Base-by-base conservation (phyloP, 805 yeast species). In the Ogataea corticis region DNA sequence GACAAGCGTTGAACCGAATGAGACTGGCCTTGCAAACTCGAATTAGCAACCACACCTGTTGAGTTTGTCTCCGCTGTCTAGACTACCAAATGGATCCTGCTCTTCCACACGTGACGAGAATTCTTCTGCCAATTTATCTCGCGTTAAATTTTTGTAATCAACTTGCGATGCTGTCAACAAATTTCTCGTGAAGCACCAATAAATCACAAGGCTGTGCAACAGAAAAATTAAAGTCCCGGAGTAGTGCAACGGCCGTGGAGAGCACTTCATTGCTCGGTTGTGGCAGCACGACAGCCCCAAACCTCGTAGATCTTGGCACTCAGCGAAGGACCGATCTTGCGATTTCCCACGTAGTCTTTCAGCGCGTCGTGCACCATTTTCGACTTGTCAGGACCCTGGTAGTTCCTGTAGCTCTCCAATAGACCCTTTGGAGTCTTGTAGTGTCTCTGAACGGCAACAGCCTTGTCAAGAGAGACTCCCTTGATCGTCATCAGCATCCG, bases 401-500 rank as follows among this genome's bases (percentile, higher is more conserved):
- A 54, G 2, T 38, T 38, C 11, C 55, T 67, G 53, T 70, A 86
- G 10, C 74, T 79, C 16, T 72, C 69, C 11, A 83, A 61, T n/a
- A 92, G 70, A 15, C 58, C 61, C 29, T 68, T 67, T 0, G 97
- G 94, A 0, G 97, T 91, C 2, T 81, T 80, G 58, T 73, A 94
- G 33, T 73, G 61, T 15, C 70, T 69, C 64, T 91, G 97, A 9
- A 94, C 81, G 7, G 80, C 79, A 9, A 80, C 59, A 0, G 99
- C 99, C 60, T 87, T 89, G 51, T 92, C 97, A 25, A 87, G 66
- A 0, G 96, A 80, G 1, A 94, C 72, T 0, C 98, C 99, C 49
- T 79, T 76, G 2, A 86, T 75, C 2, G 90, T 78, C 85, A 90
- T 80, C 17, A 94, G 73, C 83, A 89, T 81, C 36, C 78, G 71